Percentiles rank a stretch among this genome's conserved stretches.
Conservation (phyloP, 805 yeast genomes). For the Maudiozyma saulgeensis region DNA sequence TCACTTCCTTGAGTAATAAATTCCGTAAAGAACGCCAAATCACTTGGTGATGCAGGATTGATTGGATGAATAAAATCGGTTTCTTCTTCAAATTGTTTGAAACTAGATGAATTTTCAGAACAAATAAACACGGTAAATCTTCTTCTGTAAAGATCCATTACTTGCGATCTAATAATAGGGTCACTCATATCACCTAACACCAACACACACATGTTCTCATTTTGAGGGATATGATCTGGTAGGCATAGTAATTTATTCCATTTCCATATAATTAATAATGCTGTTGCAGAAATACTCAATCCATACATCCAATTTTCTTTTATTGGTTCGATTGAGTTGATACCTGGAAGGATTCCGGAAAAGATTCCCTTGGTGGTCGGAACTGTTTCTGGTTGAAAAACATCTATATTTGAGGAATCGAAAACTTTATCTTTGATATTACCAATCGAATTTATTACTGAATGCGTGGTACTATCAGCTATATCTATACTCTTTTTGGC, state of each 20-base stretch:
- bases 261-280: conserved; percentile 11
- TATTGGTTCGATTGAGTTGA: not conserved
- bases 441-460: conserved; percentile 5
- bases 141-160: conserved; percentile 28
- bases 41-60: conserved; percentile 17
- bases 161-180: conserved; percentile 29
- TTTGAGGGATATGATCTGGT: conserved; percentile 13
- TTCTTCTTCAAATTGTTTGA: conserved; percentile 21
- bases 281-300: conserved; percentile 11
- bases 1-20: conserved; percentile 6
- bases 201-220: conserved; percentile 14
- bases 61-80: conserved; percentile 22
- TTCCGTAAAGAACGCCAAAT: conserved; percentile 14
- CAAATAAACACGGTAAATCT: conserved; percentile 27
- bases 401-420: not conserved
- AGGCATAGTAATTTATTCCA: conserved; percentile 5
- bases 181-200: conserved; percentile 28
- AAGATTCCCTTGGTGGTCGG: not conserved
- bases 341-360: not conserved
- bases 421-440: not conserved
- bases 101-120: conserved; percentile 17
- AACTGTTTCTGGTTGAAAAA: not conserved
- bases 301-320: conserved; percentile 11
- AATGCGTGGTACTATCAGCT: conserved; percentile 7
- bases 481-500: conserved; percentile 7